These are phyloP conservation scores for Pseudovirgaria hyperparasitica DNA, from an alignment of 2,329 filamentous ascomycete species.

Conservation along the genomic window DNA sequence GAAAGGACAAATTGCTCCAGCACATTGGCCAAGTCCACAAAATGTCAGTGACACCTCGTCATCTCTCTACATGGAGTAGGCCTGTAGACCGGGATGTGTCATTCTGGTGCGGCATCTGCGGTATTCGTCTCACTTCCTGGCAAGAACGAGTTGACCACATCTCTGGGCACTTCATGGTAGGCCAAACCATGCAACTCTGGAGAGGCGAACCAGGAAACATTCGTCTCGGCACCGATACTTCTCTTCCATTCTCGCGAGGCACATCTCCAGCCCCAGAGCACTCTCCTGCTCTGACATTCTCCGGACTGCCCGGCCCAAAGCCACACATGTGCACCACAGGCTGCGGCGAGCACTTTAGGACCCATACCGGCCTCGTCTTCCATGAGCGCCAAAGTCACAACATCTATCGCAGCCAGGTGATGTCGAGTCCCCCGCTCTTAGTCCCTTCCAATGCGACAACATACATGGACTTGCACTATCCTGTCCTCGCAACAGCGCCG, in stretches of 20 bases:
- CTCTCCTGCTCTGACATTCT: background rate
- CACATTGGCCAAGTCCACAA: slow-evolving; percentile 37
- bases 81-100: slow-evolving; percentile 11
- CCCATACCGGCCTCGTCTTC: slow-evolving; percentile 3
- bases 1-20: slow-evolving; percentile 38
- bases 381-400: slow-evolving; percentile 6
- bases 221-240: background rate
- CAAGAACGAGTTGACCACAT: slow-evolving; percentile 15
- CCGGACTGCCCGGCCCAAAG: slow-evolving; percentile 1
- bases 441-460: too few relatives aligned
- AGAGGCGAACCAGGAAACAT: slow-evolving; percentile 11
- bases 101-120: slow-evolving; percentile 18
- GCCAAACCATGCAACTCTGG: slow-evolving; percentile 16
- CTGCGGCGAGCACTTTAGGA: slow-evolving; percentile 2
- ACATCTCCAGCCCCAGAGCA: background rate
- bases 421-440: too few relatives aligned
- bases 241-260: background rate
- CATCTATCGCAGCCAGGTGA: background rate
- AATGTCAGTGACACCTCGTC: slow-evolving; percentile 27
- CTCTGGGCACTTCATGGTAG: slow-evolving; percentile 12
- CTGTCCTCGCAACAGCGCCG: too few relatives aligned
- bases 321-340: slow-evolving; percentile 2
- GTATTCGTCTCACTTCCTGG: slow-evolving; percentile 10
- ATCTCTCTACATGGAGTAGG: slow-evolving; percentile 19
- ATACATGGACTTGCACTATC: too few relatives aligned